Base-by-base conservation (phyloP, 2,329 filamentous ascomycete species). In the Fusarium lyarnte region DNA sequence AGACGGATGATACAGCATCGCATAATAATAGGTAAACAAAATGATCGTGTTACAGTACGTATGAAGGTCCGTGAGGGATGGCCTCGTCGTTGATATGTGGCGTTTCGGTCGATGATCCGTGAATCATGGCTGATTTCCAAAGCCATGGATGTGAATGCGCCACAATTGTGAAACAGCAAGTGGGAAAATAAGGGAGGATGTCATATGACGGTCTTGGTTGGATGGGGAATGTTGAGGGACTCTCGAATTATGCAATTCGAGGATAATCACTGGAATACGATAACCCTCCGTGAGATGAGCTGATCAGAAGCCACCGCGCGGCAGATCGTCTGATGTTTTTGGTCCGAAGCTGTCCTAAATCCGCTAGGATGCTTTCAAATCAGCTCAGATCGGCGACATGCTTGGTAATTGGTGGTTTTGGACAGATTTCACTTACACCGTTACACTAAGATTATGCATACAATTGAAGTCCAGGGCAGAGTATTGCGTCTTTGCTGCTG, bases 351-450 rank as follows among this genome's bases (percentile, higher is more conserved):
- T 64, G 46, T 51, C 63, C 46, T 38, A 61, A 49, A 53, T 58
- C 49, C 52, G 55, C 33, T 57, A 60, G 59, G 21, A 45, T 64
- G 63, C 67, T 73, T 66, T 47, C 42, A 72, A 72, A 72, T 72
- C 69, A 72, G 46, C 58, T 52, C 57, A 51, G 59, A 43, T 60
- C 33, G 23, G 23, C 33, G 66, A 41, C 57, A 53, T 72, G 69
- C 63, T 69, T 69, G 42, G 54, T 58, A 54, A 54, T 52, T 66
- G 61, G 62, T 54, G 35, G 58, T 65, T 72, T 39, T 72, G 70
- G 69, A 73, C 70, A 72, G 51, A 66, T 72, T 66, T 60, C 69
- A 72, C 54, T 59, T 65, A 49, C n/a, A 54, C 61, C 36, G 31
- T 57, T 42, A 39, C 27, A 41, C 46, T 59, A 27, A 23, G 45